These are phyloP conservation scores for Pleodorina starrii DNA, from an alignment of 139 green algal species.

Conservation along the genomic window DNA sequence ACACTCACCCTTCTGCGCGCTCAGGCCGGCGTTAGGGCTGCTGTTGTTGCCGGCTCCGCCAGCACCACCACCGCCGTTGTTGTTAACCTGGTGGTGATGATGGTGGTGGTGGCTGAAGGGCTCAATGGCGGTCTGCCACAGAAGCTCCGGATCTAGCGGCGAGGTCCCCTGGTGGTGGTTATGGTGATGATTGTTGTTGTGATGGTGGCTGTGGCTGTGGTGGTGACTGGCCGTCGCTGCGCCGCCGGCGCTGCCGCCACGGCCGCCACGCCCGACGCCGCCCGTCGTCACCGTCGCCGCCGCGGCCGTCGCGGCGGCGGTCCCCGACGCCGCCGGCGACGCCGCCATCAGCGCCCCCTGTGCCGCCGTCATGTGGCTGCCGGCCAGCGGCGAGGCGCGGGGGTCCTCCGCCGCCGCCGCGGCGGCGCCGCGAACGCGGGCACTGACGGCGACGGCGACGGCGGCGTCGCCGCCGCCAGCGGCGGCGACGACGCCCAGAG, in stretches of 20 bases:
- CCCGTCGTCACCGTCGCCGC: neutral
- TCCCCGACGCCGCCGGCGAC: neutral
- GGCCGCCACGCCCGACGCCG: neutral
- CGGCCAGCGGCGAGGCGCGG: neutral
- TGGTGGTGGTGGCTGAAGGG: neutral
- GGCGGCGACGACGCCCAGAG: neutral
- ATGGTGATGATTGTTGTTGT: too few relatives aligned
- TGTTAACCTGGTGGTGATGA: too few relatives aligned
- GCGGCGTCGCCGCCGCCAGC: neutral
- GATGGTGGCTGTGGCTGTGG: too few relatives aligned
- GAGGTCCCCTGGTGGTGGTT: too few relatives aligned
- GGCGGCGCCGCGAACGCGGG: neutral
- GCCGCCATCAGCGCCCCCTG: neutral
- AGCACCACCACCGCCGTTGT: too few relatives aligned
- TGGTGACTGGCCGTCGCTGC: neutral
- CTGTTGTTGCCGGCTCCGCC: too few relatives aligned
- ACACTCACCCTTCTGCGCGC: neutral
- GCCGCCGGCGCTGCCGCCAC: neutral
- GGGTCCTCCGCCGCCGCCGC: neutral
- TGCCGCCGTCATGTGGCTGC: neutral
- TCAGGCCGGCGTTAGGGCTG: too few relatives aligned
- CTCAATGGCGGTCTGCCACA: constrained; percentile 35
- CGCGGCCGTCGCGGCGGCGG: neutral
- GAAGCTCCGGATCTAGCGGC: constrained; percentile 8
- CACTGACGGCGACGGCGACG: neutral